Conservation (phyloP, 345 rosid species). For the Rhodamnia argentea region DNA sequence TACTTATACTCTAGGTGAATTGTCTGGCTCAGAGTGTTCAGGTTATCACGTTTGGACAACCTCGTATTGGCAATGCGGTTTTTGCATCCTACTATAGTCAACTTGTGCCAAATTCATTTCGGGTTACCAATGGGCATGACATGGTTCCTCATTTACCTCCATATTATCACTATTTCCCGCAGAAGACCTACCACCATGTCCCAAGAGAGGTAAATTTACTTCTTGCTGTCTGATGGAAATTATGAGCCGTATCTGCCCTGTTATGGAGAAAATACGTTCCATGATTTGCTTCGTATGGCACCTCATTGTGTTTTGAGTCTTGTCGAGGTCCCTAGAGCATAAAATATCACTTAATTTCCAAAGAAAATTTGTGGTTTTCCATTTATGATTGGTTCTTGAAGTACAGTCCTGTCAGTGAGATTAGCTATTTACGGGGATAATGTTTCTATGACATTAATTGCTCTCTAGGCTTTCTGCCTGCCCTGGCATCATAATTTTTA, state of each 20-base stretch:
- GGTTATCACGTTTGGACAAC: constrained; percentile 92
- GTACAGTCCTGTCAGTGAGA: background rate
- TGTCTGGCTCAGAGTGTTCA: constrained; percentile 45
- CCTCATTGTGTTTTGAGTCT: background rate
- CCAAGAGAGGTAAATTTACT: constrained; percentile 65
- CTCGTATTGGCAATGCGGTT: constrained; percentile 87
- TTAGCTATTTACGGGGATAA: background rate
- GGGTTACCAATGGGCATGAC: constrained; percentile 73
- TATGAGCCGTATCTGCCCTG: background rate
- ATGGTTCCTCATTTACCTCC: constrained; percentile 97
- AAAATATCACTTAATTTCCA: background rate
- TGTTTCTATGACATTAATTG: background rate
- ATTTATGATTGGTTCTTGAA: background rate
- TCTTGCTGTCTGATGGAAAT: background rate
- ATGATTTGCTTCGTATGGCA: background rate
- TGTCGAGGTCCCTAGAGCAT: background rate
- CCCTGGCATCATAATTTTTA: background rate
- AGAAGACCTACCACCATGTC: constrained; percentile 94
- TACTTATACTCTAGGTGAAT: constrained; percentile 43
- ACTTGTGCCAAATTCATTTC: constrained; percentile 61
- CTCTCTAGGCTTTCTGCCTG: background rate
- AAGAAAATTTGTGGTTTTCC: background rate
- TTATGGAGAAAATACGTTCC: background rate
- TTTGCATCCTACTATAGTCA: constrained; percentile 65
- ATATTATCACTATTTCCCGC: constrained; percentile 55